Conservation (phyloP, 257 asterid genomes). For the Paulownia fortunei region DNA sequence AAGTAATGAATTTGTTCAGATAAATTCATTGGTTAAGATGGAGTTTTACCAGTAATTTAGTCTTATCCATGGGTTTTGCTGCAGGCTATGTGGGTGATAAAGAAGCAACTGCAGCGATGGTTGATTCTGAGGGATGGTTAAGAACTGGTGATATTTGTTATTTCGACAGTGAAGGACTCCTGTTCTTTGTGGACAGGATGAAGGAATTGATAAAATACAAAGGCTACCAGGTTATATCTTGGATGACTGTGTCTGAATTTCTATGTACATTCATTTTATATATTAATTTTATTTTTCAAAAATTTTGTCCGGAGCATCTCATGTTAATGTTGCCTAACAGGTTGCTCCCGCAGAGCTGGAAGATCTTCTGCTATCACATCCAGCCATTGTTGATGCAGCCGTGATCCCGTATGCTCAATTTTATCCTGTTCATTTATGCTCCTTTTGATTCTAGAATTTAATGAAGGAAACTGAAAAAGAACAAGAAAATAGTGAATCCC, state of each 20-base stretch:
- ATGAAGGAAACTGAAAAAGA: not conserved
- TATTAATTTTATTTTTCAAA: not conserved
- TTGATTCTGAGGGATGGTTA: constrained; percentile 66
- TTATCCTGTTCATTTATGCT: not conserved
- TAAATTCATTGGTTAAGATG: not conserved
- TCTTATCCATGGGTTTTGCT: not conserved
- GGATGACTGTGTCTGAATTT: constrained; percentile 4
- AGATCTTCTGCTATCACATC: constrained; percentile 58
- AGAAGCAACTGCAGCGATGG: constrained; percentile 58
- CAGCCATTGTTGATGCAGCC: constrained; percentile 60
- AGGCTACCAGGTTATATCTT: constrained; percentile 59
- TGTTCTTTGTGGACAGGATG: constrained; percentile 64
- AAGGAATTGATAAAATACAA: constrained; percentile 67
- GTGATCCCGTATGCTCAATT: constrained; percentile 57
- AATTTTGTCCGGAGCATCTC: not conserved
- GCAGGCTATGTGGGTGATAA: constrained; percentile 59
- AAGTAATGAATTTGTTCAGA: not conserved
- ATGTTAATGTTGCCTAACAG: constrained; percentile 31
- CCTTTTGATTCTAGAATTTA: not conserved
- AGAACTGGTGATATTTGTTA: constrained; percentile 70
- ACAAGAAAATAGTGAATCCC: not conserved
- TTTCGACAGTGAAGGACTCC: constrained; percentile 49
- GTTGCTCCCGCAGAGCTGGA: constrained; percentile 72
- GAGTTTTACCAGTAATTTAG: not conserved
- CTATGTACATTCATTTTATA: not conserved